Conservation (phyloP, 169 alveolate species). For the Plasmodium fragile region DNA sequence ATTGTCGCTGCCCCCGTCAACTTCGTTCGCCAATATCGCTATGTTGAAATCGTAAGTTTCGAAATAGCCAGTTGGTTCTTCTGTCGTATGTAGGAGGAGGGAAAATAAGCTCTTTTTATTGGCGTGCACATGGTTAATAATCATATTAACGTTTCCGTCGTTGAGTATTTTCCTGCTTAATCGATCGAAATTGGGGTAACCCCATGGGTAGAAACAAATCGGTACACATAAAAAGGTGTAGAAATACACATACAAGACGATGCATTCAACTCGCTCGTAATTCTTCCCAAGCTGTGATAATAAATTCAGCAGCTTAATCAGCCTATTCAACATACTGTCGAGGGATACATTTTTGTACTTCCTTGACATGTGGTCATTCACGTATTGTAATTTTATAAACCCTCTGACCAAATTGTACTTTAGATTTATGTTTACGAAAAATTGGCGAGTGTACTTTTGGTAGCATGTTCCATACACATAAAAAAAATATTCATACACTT, state of each 20-base stretch:
- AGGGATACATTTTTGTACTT: slow-evolving; percentile 60
- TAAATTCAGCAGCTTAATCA: slow-evolving; percentile 38
- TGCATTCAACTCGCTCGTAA: slow-evolving; percentile 24
- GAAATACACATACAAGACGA: slow-evolving; percentile 57
- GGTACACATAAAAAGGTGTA: slow-evolving; percentile 70
- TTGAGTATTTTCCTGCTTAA: slow-evolving; percentile 50
- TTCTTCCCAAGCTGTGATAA: slow-evolving; percentile 6
- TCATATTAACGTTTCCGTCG: slow-evolving; percentile 53
- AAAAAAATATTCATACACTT: slow-evolving; percentile 58
- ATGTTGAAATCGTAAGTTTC: slow-evolving; percentile 60
- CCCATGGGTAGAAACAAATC: slow-evolving; percentile 50
- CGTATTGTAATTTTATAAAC: slow-evolving; percentile 18
- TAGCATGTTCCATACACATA: slow-evolving; percentile 24
- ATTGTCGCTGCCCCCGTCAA: neutral
- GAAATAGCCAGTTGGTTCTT: neutral
- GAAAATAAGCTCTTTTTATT: slow-evolving; percentile 28
- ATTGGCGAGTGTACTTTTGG: slow-evolving; percentile 45
- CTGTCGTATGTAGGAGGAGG: slow-evolving; percentile 23
- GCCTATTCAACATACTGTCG: slow-evolving; percentile 38
- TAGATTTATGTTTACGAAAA: slow-evolving; percentile 49
- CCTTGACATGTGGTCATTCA: slow-evolving; percentile 6
- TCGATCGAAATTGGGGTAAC: neutral
- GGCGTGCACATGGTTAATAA: slow-evolving; percentile 3
- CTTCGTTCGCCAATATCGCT: slow-evolving; percentile 16
- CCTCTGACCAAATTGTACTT: slow-evolving; percentile 44